Base-by-base conservation (phyloP, 345 rosid genomes). In the Eucalyptus paniculata region DNA sequence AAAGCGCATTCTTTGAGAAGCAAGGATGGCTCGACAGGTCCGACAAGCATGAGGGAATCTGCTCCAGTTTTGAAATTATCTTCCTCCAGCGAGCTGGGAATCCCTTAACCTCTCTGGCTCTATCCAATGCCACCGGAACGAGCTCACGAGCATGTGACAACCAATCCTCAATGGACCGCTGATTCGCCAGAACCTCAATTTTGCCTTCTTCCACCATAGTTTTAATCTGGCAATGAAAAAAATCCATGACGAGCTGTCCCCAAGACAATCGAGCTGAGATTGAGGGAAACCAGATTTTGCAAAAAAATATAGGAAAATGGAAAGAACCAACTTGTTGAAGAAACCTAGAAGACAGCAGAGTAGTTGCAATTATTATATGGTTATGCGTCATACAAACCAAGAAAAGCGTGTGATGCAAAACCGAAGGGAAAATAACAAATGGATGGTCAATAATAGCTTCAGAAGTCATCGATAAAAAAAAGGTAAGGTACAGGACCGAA, bases 1-100 rank as follows among this genome's bases (percentile, higher is more conserved):
- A 98, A 23, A 98, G 95, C 24, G 96, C 89, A 87, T 98, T 96
- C 93, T 94, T 98, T 30, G 95, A 95, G 92, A 98, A 98, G 88
- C 96, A 98, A 86, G 99, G 99, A 88, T 98, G 99, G 91, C 97
- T 96, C 2, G 98, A 96, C 60, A 98, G 94, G 87, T 98, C 98
- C 0, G 97, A 96, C 87, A 98, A 91, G 86, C 94, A 93, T 21
- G 94, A 90, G 0, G 99, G 99, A 58, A 98, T 92, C 96, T 94
- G 95, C 93, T 96, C 99, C 92, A 98, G 89, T 89, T 96, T 97
- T 49, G 94, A 93, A 88, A 94, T 90, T 47, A 97, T 96, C 93
- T 92, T 92, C 95, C 97, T 98, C 99, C 99, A 98, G 90, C 98
- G 93, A 47, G 95, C 93, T 30, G 97, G 93, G 91, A 98, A 98